Evolutionary conservation across 1,284 basidiomycete genomes (phyloP).

Genomic region (Puccinia horiana): DNA sequence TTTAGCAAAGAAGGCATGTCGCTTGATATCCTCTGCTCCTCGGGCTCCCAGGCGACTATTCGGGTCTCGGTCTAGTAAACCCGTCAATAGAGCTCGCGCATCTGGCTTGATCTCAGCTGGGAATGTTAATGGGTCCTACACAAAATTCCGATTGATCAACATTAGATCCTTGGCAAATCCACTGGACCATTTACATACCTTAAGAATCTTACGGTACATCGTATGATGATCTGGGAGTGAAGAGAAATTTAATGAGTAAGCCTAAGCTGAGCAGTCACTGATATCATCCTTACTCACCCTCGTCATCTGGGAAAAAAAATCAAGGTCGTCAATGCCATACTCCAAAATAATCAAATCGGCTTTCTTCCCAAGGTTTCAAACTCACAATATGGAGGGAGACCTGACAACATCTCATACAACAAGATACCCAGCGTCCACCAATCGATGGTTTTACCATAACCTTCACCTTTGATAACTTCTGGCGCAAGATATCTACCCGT

Average conservation of each 20-base stretch:
- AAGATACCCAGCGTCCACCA: constrained; percentile 60
- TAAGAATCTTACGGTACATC: constrained; percentile 49
- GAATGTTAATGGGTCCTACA: constrained; percentile 43
- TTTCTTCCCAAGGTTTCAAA: background rate
- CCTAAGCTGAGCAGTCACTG: background rate
- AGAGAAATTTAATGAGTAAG: background rate
- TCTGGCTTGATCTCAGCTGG: constrained; percentile 68
- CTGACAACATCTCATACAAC: constrained; percentile 59
- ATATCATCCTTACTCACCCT: constrained; percentile 23
- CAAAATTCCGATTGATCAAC: background rate
- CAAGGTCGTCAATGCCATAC: background rate
- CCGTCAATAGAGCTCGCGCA: constrained; percentile 88
- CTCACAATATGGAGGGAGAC: constrained; percentile 58
- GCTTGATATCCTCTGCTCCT: constrained; percentile 89
- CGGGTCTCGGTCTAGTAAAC: constrained; percentile 80
- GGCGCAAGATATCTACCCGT: constrained; percentile 59
- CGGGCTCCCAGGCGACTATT: constrained; percentile 76
- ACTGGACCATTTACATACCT: constrained; percentile 21
- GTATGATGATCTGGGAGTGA: constrained; percentile 46
- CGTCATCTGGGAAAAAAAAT: constrained; percentile 34
- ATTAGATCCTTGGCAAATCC: background rate
- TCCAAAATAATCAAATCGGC: background rate
- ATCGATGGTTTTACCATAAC: constrained; percentile 59
- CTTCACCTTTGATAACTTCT: constrained; percentile 58
- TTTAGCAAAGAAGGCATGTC: constrained; percentile 83